Conservation (phyloP, 176 grass and related monocot species). For the Aegilops bicornis region DNA sequence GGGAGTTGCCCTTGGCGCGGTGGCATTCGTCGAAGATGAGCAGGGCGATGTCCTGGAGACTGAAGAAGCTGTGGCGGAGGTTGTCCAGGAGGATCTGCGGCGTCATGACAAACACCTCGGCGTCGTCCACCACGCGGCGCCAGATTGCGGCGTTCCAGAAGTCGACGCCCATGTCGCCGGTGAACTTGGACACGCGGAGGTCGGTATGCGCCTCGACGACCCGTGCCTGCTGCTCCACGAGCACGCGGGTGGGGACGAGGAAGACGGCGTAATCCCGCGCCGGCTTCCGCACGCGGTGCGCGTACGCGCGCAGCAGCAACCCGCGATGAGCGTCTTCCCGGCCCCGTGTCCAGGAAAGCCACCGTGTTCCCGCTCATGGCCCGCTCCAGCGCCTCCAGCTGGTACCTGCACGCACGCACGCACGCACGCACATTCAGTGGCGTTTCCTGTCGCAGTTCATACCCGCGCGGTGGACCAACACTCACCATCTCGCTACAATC, state of each 20-base stretch:
- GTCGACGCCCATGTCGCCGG: slow-evolving; percentile 74
- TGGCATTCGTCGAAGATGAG: slow-evolving; percentile 94
- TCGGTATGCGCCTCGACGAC: slow-evolving; percentile 64
- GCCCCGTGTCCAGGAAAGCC: slow-evolving; percentile 67
- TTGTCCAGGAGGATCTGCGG: slow-evolving; percentile 83
- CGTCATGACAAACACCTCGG: slow-evolving; percentile 87
- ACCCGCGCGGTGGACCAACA: background rate
- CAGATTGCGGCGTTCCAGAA: slow-evolving; percentile 46
- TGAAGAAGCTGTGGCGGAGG: slow-evolving; percentile 62
- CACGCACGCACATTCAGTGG: background rate
- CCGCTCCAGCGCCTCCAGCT: slow-evolving; percentile 84
- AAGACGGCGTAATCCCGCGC: slow-evolving; percentile 54
- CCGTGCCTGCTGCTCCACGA: slow-evolving; percentile 73
- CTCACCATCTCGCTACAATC: slow-evolving; percentile 45
- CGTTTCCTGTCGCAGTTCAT: background rate
- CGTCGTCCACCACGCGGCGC: slow-evolving; percentile 18
- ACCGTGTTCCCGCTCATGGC: slow-evolving; percentile 64
- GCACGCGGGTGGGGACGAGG: slow-evolving; percentile 73
- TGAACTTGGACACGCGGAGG: slow-evolving; percentile 59
- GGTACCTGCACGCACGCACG: slow-evolving; percentile 53
- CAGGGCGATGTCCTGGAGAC: slow-evolving; percentile 52
- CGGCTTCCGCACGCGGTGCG: slow-evolving; percentile 53
- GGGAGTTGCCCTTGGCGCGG: slow-evolving; percentile 39
- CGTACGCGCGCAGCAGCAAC: slow-evolving; percentile 63
- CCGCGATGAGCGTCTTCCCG: slow-evolving; percentile 87